Conservation (phyloP, 257 asterid species). For the Penstemon davidsonii region DNA sequence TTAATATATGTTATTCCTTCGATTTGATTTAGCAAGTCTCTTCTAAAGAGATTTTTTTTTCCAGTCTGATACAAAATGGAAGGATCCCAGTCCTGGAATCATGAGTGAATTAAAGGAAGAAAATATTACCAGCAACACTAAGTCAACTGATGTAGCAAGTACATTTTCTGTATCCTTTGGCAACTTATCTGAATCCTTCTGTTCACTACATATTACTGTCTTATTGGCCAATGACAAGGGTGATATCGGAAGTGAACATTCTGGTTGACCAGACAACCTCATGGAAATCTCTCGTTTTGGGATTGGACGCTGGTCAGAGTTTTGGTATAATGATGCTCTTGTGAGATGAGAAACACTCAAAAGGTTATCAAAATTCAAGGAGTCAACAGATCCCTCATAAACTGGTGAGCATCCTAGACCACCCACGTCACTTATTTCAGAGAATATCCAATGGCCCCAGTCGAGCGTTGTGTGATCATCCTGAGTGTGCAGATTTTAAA, state of each 20-base stretch:
- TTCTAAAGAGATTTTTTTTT: conserved; percentile 12
- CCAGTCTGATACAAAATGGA: background rate
- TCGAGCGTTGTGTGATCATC: conserved; percentile 48
- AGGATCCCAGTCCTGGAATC: conserved; percentile 16
- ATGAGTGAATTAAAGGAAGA: conserved; percentile 21
- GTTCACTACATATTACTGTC: conserved; percentile 25
- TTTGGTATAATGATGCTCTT: conserved; percentile 35
- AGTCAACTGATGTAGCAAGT: conserved; percentile 26
- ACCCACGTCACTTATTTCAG: conserved; percentile 43
- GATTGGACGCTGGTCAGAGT: conserved; percentile 31
- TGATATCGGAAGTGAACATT: conserved; percentile 22
- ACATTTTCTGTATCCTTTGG: conserved; percentile 35
- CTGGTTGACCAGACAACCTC: conserved; percentile 27
- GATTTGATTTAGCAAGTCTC: conserved; percentile 16
- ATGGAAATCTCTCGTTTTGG: conserved; percentile 33
- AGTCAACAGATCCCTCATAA: conserved; percentile 52
- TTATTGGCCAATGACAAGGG: conserved; percentile 32
- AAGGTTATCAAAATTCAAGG: conserved; percentile 63
- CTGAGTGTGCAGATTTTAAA: conserved; percentile 44
- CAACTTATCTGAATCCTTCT: conserved; percentile 29
- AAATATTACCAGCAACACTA: conserved; percentile 35
- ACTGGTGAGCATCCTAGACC: conserved; percentile 43
- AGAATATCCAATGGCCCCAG: conserved; percentile 77
- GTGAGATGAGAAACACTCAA: conserved; percentile 33
- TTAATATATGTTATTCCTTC: background rate